A percentile compares a stretch with the other conserved stretches of the same genome.
phyloP scores from a whole-genome alignment of 176 grass and related monocot genomes.

The Triticum dicoccoides region DNA sequence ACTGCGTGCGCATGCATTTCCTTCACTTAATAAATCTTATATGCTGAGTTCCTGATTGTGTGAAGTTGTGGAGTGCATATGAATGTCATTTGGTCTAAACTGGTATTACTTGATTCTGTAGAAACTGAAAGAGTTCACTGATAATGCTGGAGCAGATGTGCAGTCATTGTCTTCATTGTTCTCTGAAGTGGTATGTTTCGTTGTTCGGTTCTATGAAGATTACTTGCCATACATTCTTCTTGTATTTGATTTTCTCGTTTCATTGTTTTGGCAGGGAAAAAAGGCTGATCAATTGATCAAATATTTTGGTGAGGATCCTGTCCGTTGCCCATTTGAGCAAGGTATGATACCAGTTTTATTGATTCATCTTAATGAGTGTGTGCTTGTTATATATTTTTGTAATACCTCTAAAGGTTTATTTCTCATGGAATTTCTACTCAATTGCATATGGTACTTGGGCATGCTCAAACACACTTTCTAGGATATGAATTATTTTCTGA shows the following conservation, averaged over 20 bases:
- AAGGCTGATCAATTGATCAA: conserved; percentile 87
- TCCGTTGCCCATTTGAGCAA: conserved; percentile 98
- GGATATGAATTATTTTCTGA: not conserved
- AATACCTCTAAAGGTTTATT: not conserved
- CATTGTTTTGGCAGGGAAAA: conserved; percentile 59
- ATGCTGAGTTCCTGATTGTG: not conserved
- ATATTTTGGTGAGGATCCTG: conserved; percentile 98
- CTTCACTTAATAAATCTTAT: conserved; percentile 6
- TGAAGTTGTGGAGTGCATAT: not conserved
- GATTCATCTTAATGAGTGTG: not conserved
- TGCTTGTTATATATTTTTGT: not conserved
- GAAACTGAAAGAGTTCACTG: conserved; percentile 91
- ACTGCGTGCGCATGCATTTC: not conserved
- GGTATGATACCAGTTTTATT: conserved; percentile 35
- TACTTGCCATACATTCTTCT: conserved; percentile 3
- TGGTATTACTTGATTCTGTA: conserved; percentile 31
- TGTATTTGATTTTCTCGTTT: conserved; percentile 24
- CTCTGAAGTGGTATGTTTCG: conserved; percentile 75
- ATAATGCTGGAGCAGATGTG: conserved; percentile 82
- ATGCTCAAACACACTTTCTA: not conserved
- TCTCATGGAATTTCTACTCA: conserved; percentile 8
- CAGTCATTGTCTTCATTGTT: conserved; percentile 76
- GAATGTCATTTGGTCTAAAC: conserved; percentile 19
- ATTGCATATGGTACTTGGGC: not conserved
- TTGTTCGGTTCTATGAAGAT: not conserved